phyloP scores from a whole-genome alignment of 2,329 filamentous ascomycete genomes.

The Botryotinia convoluta region DNA sequence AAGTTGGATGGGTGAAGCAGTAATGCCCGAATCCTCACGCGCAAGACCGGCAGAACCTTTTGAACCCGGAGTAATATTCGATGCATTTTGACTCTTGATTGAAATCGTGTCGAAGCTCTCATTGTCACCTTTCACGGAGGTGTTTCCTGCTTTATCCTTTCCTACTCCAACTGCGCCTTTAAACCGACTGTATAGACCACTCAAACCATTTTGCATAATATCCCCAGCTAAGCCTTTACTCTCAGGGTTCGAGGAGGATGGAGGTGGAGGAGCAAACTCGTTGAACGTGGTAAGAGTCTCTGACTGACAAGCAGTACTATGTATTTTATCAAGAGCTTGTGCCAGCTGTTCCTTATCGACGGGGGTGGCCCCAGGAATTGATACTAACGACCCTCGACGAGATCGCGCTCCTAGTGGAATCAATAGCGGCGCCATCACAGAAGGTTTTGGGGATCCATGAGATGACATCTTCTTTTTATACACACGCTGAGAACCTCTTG shows the following conservation, averaged over 20 bases:
- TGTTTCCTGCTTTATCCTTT: constrained; percentile 48
- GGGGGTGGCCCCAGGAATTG: constrained; percentile 48
- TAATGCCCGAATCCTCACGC: constrained; percentile 41
- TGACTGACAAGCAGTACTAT: constrained; percentile 81
- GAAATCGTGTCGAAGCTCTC: constrained; percentile 46
- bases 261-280: constrained; percentile 75
- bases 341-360: constrained; percentile 73
- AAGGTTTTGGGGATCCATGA: constrained; percentile 32
- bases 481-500: background rate
- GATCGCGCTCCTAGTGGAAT: constrained; percentile 32
- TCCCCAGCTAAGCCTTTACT: constrained; percentile 70
- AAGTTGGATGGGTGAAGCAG: constrained; percentile 38
- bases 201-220: constrained; percentile 78
- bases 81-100: constrained; percentile 43
- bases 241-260: constrained; percentile 57
- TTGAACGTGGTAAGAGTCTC: constrained; percentile 89
- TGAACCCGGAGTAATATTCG: constrained; percentile 42
- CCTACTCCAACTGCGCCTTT: constrained; percentile 75
- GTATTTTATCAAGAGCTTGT: constrained; percentile 80
- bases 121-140: constrained; percentile 41
- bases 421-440: constrained; percentile 26
- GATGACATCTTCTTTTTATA: constrained; percentile 33
- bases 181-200: constrained; percentile 83
- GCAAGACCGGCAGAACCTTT: constrained; percentile 45
- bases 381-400: constrained; percentile 48